These are phyloP conservation scores for Boletus sensibilis DNA, from an alignment of 768 basidiomycete genomes.

Conservation along the genomic window DNA sequence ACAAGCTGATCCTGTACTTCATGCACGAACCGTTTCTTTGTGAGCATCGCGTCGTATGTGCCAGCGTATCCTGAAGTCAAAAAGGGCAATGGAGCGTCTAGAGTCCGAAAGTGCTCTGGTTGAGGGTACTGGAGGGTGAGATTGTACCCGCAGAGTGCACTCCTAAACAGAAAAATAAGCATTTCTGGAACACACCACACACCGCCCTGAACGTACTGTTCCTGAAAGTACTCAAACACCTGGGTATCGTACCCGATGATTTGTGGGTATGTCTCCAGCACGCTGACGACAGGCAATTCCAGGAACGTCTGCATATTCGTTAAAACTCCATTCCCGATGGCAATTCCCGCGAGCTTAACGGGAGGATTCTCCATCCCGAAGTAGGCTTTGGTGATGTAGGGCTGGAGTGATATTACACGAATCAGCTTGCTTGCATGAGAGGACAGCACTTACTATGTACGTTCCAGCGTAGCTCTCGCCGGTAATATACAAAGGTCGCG, in stretches of 20 bases:
- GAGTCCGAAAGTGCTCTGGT: slow-evolving; percentile 45
- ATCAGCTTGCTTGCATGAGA: neutral
- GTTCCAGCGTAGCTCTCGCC: too few relatives aligned
- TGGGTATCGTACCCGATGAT: slow-evolving; percentile 69
- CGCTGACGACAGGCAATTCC: slow-evolving; percentile 54
- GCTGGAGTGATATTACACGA: slow-evolving; percentile 42
- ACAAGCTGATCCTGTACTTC: slow-evolving; percentile 11
- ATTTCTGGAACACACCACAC: neutral
- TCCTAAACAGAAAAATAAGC: slow-evolving; percentile 35
- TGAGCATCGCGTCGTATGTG: neutral
- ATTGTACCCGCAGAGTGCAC: slow-evolving; percentile 62
- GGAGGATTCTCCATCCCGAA: slow-evolving; percentile 61
- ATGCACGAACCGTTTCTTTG: slow-evolving; percentile 7
- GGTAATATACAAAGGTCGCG: too few relatives aligned
- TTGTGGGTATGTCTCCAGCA: slow-evolving; percentile 74
- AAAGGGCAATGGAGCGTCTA: neutral
- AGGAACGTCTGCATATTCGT: slow-evolving; percentile 40
- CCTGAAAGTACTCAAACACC: slow-evolving; percentile 61
- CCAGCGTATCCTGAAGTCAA: rapidly evolving
- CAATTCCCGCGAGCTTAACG: slow-evolving; percentile 64
- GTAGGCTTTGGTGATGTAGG: slow-evolving; percentile 71
- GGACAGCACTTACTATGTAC: too few relatives aligned
- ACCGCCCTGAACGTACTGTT: slow-evolving; percentile 32
- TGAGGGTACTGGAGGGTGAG: slow-evolving; percentile 70
- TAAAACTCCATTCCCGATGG: slow-evolving; percentile 58